These are phyloP conservation scores for Chionographis japonica DNA, from an alignment of 106 monocot genomes.

Conservation along the genomic window DNA sequence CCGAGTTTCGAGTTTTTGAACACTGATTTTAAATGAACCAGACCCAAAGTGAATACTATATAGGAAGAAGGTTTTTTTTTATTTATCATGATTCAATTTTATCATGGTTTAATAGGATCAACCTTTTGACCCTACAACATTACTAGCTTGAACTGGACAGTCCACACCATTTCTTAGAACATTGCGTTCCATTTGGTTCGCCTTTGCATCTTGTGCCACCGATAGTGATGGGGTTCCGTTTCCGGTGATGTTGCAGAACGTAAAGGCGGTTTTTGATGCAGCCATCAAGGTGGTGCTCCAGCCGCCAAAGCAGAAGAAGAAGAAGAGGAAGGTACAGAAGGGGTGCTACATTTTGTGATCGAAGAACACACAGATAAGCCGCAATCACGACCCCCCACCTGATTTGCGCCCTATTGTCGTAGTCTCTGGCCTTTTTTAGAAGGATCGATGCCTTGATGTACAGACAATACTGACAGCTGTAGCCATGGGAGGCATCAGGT, in stretches of 20 bases:
- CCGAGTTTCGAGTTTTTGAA: too few species aligned
- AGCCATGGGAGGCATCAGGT: too few species aligned
- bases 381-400: neutral
- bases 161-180: too few species aligned
- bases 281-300: slow-evolving; percentile 75
- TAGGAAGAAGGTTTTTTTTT: too few species aligned
- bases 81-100: too few species aligned
- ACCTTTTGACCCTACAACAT: too few species aligned
- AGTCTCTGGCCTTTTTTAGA: neutral
- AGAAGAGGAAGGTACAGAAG: slow-evolving; percentile 53
- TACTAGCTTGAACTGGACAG: too few species aligned
- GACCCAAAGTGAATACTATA: too few species aligned
- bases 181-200: too few species aligned
- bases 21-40: too few species aligned
- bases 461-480: too few species aligned
- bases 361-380: neutral
- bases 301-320: slow-evolving; percentile 70
- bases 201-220: neutral
- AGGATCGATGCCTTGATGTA: neutral
- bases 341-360: slow-evolving; percentile 57
- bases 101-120: too few species aligned
- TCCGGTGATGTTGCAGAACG: slow-evolving; percentile 35
- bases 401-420: neutral
- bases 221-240: neutral
- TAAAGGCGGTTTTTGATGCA: slow-evolving; percentile 68